Evolutionary conservation across 2,329 filamentous ascomycete species (phyloP).

Genomic region (Ustulina deusta): DNA sequence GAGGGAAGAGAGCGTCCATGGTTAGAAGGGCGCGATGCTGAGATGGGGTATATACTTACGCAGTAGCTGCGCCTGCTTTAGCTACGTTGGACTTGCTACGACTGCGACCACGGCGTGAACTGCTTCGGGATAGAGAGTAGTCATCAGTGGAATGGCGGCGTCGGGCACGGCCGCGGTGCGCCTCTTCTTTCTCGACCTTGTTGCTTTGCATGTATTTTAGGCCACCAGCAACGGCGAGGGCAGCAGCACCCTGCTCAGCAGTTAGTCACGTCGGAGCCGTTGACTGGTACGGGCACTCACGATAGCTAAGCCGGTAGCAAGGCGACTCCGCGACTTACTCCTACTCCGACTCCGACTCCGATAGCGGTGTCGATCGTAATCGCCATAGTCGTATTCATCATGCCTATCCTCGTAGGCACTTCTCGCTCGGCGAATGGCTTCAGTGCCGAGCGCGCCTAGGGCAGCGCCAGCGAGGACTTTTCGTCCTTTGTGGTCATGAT

Average conservation of each 20-base stretch:
- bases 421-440: slow-evolving; percentile 69
- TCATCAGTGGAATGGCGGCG: slow-evolving; percentile 59
- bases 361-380: slow-evolving; percentile 54
- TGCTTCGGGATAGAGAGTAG: slow-evolving; percentile 60
- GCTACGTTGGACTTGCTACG: slow-evolving; percentile 57
- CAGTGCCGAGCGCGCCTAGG: slow-evolving; percentile 71
- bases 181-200: slow-evolving; percentile 71
- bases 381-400: slow-evolving; percentile 51
- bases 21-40: neutral
- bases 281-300: slow-evolving; percentile 54
- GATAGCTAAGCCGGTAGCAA: slow-evolving; percentile 72
- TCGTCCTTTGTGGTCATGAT: slow-evolving; percentile 64
- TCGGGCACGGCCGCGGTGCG: slow-evolving; percentile 66
- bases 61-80: slow-evolving; percentile 69
- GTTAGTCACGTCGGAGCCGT: slow-evolving; percentile 12
- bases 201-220: slow-evolving; percentile 72
- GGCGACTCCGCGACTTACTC: slow-evolving; percentile 54
- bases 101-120: slow-evolving; percentile 60
- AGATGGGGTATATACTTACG: slow-evolving; percentile 45
- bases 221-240: slow-evolving; percentile 73
- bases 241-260: slow-evolving; percentile 60
- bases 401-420: slow-evolving; percentile 70
- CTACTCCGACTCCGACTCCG: slow-evolving; percentile 53
- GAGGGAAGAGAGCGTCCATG: neutral
- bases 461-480: slow-evolving; percentile 72